These are phyloP conservation scores for Sechiopsis laciniata DNA, from an alignment of 306 rosid species.

Conservation along the genomic window DNA sequence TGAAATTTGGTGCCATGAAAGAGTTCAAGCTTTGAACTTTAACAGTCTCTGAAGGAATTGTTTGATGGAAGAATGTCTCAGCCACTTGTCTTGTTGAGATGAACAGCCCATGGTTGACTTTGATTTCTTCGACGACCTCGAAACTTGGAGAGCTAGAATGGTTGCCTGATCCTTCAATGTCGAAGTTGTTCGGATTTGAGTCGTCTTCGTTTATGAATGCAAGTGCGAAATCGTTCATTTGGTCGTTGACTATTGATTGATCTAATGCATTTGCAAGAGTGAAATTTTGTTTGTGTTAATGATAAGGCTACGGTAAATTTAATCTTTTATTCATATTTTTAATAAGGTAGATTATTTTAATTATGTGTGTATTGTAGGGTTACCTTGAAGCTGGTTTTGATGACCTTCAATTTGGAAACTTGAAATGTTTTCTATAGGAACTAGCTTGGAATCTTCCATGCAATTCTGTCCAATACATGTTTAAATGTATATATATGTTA, in stretches of 20 bases:
- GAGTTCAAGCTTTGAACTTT: constrained; percentile 62
- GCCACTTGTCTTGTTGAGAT: constrained; percentile 67
- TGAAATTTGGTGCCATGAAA: constrained; percentile 25
- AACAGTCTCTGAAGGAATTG: constrained; percentile 67
- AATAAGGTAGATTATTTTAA: neutral
- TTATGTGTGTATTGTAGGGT: neutral
- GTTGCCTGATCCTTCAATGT: constrained; percentile 7
- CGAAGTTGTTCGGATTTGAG: constrained; percentile 37
- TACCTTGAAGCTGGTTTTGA: constrained; percentile 47
- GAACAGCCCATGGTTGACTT: constrained; percentile 66
- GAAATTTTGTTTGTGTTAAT: neutral
- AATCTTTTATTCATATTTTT: neutral
- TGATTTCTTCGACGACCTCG: constrained; percentile 63
- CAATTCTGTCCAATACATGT: constrained; percentile 42
- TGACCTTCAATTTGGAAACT: constrained; percentile 45
- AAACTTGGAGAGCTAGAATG: constrained; percentile 67
- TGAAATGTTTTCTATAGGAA: constrained; percentile 57
- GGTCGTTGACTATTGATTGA: neutral
- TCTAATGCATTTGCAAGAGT: neutral
- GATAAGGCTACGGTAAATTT: neutral
- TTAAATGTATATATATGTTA: neutral
- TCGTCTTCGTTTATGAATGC: constrained; percentile 54
- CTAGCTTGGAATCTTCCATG: constrained; percentile 54
- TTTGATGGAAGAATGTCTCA: constrained; percentile 72
- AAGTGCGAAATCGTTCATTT: constrained; percentile 50